Conservation (phyloP, 371 early-diverging fungal genomes). For the Sporodiniella umbellata region DNA sequence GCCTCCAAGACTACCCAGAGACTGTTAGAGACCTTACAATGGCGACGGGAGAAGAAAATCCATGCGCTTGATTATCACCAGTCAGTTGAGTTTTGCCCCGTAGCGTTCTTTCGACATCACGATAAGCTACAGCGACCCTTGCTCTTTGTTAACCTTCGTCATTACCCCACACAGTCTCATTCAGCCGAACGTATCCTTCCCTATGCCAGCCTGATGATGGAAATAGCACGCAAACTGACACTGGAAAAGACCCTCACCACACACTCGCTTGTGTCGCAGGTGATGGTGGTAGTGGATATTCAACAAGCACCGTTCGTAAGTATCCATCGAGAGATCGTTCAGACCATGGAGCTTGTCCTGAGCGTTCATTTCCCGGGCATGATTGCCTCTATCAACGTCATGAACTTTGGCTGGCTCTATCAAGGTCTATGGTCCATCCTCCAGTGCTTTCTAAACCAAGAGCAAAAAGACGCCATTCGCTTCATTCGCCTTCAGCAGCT, state of each 20-base stretch:
- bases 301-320: conserved; percentile 40
- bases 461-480: conserved; percentile 30
- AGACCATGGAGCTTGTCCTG: conserved; percentile 23
- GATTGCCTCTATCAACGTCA: conserved; percentile 32
- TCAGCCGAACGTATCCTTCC: conserved; percentile 25
- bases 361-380: conserved; percentile 31
- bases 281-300: conserved; percentile 36
- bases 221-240: conserved; percentile 35
- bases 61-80: conserved; percentile 17
- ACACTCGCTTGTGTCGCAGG: conserved; percentile 27
- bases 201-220: conserved; percentile 44
- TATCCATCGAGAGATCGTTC: conserved; percentile 31
- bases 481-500: conserved; percentile 32
- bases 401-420: conserved; percentile 50
- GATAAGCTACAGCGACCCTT: conserved; percentile 33
- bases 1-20: conserved; percentile 9
- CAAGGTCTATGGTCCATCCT: conserved; percentile 46
- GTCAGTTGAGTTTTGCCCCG: conserved; percentile 22
- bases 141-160: conserved; percentile 24
- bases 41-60: conserved; percentile 28
- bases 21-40: conserved; percentile 28
- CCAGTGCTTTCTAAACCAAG: conserved; percentile 32
- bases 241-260: neutral
- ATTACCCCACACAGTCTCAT: conserved; percentile 24
- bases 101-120: conserved; percentile 32